Conservation (phyloP, 176 grass and related monocot genomes). For the Rhynchospora breviuscula region DNA sequence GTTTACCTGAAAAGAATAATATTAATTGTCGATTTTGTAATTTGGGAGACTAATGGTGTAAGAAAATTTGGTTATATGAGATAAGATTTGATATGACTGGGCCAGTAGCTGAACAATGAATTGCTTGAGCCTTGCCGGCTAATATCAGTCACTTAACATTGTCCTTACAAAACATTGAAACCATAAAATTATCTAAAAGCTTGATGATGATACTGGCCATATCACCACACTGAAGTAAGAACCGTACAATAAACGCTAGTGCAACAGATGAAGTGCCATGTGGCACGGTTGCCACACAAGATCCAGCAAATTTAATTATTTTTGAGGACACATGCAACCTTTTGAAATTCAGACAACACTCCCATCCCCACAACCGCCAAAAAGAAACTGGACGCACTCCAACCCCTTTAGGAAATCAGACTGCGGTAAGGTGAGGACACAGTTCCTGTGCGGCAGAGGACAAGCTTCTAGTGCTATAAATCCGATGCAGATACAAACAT, state of each 20-base stretch:
- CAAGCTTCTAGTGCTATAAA: no score
- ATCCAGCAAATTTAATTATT: neutral
- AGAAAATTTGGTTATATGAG: neutral
- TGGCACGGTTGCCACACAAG: neutral
- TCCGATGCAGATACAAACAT: neutral
- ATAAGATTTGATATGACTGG: neutral
- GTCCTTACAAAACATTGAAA: neutral
- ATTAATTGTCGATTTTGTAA: slow-evolving; percentile 17
- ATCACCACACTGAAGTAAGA: neutral
- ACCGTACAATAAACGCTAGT: neutral
- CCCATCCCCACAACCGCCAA: neutral
- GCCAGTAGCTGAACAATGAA: neutral
- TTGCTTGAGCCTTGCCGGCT: neutral
- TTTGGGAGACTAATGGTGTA: neutral
- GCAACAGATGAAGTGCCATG: neutral
- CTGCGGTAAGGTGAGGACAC: neutral
- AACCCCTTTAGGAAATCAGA: neutral
- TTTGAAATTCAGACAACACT: neutral
- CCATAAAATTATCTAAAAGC: slow-evolving; percentile 1
- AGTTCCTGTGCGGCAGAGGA: neutral
- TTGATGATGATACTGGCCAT: neutral
- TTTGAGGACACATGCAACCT: neutral
- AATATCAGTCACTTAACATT: neutral
- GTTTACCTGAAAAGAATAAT: slow-evolving; percentile 65
- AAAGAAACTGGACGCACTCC: no score